These are phyloP conservation scores for Xylariaceae sp. DNA, from an alignment of 2,329 filamentous ascomycete genomes.

Conservation along the genomic window DNA sequence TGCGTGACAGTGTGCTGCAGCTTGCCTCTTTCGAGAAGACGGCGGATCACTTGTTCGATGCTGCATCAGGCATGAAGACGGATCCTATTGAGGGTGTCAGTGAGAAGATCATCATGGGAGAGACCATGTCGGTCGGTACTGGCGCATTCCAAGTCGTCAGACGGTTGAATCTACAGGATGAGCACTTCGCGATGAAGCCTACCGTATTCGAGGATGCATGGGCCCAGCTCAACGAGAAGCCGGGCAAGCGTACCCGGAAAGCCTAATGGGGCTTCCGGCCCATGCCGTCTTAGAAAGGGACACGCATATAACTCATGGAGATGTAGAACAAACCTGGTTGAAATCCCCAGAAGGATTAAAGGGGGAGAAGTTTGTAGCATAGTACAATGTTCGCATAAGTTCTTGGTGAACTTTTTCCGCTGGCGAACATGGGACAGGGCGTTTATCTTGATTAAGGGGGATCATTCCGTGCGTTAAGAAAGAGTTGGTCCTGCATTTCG, in stretches of 20 bases:
- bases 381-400: background rate
- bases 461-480: background rate
- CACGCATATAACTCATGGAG: no score
- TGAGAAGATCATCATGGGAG: conserved; percentile 98
- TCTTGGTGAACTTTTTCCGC: background rate
- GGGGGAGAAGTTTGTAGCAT: no score
- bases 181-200: conserved; percentile 52
- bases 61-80: conserved; percentile 83
- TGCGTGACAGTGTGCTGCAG: conserved; percentile 89
- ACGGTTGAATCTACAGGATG: conserved; percentile 60
- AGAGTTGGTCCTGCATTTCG: background rate
- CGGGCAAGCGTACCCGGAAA: conserved; percentile 13
- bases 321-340: no score
- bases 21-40: conserved; percentile 97
- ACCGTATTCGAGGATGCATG: conserved; percentile 69
- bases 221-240: conserved; percentile 34
- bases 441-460: background rate
- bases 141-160: conserved; percentile 88
- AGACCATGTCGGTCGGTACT: conserved; percentile 86
- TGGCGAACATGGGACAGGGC: background rate
- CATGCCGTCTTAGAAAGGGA: background rate
- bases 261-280: conserved; percentile 10
- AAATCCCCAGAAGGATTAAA: no score
- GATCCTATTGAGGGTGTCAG: conserved; percentile 90
- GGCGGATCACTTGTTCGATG: conserved; percentile 93